Base-by-base conservation (phyloP, 2,329 filamentous ascomycete genomes). In the Neophaeococcomyces mojaviensis region DNA sequence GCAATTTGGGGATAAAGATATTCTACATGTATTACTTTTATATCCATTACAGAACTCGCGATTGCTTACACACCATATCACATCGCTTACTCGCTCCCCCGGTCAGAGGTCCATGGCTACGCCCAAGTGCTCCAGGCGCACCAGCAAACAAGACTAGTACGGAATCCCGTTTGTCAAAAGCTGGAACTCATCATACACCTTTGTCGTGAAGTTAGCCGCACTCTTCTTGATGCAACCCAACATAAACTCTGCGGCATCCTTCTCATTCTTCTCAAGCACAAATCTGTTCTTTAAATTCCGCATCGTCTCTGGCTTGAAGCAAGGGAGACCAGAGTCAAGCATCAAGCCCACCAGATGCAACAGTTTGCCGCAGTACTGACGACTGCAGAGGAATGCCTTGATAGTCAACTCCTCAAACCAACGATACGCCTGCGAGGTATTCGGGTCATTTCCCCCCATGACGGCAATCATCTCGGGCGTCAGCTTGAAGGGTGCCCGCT, bases 391-490 rank as follows among this genome's bases (percentile, higher is more conserved):
- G 74, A 96, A 99, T 1, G 89, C 84, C 69, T 98, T 98, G 63
- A 98, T 78, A 59, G 88, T 94, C 32, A 99, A 77, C 63, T 96
- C 90, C 68, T 98, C 92, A 59, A 99, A 99, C 79, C 87, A 92
- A 54, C 83, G 83, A 73, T 94, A 99, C 12, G 88, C 75, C 65
- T 97, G 90, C 43, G 89, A 86, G 34, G 84, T 81, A 2, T 81
- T 84, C 45, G 65, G 62, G 49, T 65, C 63, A 43, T 59, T 60
- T 31, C 76, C 82, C 44, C 92, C 90, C 90, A 99, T 97, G 58
- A 99, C 92, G n/a, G 89, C 87, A 49, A 98, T 78, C 94, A 98
- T 98, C 64, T 99, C 92, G 6, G 81, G 78, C 1, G 92, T 98
- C 45, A 99, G 79, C 69, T 99, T 99, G 76, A 99, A 99, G 0